Evolutionary conservation across 352 stramenopile genomes (phyloP).

Genomic region (Globisporangium iwayamae): DNA sequence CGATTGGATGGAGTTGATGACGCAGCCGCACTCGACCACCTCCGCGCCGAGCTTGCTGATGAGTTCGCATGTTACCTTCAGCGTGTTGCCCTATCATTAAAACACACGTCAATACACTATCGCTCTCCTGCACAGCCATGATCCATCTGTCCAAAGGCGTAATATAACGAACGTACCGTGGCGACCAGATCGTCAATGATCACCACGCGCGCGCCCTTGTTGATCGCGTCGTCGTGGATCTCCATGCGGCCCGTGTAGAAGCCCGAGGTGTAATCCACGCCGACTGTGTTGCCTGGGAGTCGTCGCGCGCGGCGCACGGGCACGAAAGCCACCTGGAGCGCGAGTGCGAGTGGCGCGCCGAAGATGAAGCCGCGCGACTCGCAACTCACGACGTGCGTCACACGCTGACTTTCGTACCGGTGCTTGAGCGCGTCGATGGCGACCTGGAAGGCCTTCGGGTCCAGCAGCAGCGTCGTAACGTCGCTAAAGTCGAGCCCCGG

Average conservation of each 20-base stretch:
- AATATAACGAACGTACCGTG: slow-evolving; percentile 33
- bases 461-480: slow-evolving; percentile 67
- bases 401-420: slow-evolving; percentile 47
- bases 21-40: slow-evolving; percentile 77
- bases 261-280: slow-evolving; percentile 77
- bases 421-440: slow-evolving; percentile 65
- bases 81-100: slow-evolving; percentile 55
- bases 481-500: slow-evolving; percentile 63
- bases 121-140: background rate
- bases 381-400: slow-evolving; percentile 81
- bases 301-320: slow-evolving; percentile 61
- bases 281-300: slow-evolving; percentile 64
- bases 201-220: slow-evolving; percentile 58
- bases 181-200: slow-evolving; percentile 81
- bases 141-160: background rate
- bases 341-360: slow-evolving; percentile 64
- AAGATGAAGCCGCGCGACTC: slow-evolving; percentile 84
- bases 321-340: slow-evolving; percentile 63
- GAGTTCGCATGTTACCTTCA: slow-evolving; percentile 77
- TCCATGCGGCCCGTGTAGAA: slow-evolving; percentile 75
- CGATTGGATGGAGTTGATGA: slow-evolving; percentile 59
- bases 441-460: slow-evolving; percentile 69
- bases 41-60: slow-evolving; percentile 64
- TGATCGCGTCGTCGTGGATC: slow-evolving; percentile 81
- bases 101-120: background rate